Evolutionary conservation across 2,329 filamentous ascomycete genomes (phyloP), one percentile per base, ranked within the genome.

Genomic region (Cladobotryum mycophilum): DNA sequence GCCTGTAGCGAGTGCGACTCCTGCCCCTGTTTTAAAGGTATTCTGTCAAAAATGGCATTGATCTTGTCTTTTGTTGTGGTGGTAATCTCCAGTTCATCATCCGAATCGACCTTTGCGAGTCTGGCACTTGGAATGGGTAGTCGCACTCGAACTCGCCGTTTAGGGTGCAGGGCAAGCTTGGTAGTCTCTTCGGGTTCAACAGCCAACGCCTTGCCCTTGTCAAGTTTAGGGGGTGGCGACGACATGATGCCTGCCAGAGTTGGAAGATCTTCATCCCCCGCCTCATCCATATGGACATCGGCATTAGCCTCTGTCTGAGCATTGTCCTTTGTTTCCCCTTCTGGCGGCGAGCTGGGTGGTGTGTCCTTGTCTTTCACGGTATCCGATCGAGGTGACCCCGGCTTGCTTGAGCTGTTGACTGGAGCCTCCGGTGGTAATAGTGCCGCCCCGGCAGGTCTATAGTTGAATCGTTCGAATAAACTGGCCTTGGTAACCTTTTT

Each of bases 401-500:
- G 72, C 30, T 75, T 70, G 56, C 80, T 84, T 3, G 85, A 87
- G 63, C 76, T 82, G 5, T 71, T 58, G 12, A 70, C 67, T 49
- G 74, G 71, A 46, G 43, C 61, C 45, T 64, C 61, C 2, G 61
- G 51, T 11, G 65, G 57, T 2, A 59, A 51, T 8, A 66, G 57
- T 3, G 60, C 47, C n/a, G 57, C 51, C 3, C 67, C 70, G 11
- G 65, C 64, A 5, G 76, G 71, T 60, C 76, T 80, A 61, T 85
- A 91, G 63, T 91, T 90, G 73, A 97, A 96, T 20, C 81, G 81
- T 48, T 89, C 85, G 61, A 97, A 87, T 1, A 99, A 75, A 53
- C 87, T 87, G 36, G 84, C 81, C 59, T 91, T 93, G 6, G 85
- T 84, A 56, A 96, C 87, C 71, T 89, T 95, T 75, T 93, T 97